These are phyloP conservation scores for Coemansia sp. DNA, from an alignment of 192 early-diverging fungal genomes.

Conservation along the genomic window DNA sequence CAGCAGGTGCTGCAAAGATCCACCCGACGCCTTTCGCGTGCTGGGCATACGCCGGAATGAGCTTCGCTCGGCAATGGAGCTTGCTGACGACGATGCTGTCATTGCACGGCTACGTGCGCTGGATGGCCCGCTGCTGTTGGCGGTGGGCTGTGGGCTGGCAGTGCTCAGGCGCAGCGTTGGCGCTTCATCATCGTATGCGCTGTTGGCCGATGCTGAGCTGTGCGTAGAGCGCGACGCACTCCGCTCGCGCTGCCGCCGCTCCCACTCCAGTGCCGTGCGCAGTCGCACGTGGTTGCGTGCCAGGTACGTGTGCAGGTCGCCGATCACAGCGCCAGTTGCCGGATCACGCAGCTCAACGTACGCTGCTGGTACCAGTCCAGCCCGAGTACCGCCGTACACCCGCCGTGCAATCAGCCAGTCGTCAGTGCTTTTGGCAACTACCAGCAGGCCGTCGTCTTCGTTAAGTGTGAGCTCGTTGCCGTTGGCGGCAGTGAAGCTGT, in stretches of 20 bases:
- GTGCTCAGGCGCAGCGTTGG: slow-evolving; percentile 32
- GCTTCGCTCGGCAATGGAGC: slow-evolving; percentile 52
- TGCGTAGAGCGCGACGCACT: slow-evolving; percentile 26
- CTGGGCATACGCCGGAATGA: slow-evolving; percentile 44
- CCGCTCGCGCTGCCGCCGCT: slow-evolving; percentile 56
- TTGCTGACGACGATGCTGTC: slow-evolving; percentile 48
- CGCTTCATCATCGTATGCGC: slow-evolving; percentile 33
- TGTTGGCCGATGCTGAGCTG: slow-evolving; percentile 35
- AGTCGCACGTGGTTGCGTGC: slow-evolving; percentile 38
- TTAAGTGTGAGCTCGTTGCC: slow-evolving; percentile 69
- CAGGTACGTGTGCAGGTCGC: slow-evolving; percentile 62
- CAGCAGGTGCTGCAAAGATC: slow-evolving; percentile 42
- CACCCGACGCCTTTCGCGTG: slow-evolving; percentile 47
- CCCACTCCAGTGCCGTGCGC: slow-evolving; percentile 57
- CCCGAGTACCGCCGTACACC: slow-evolving; percentile 58
- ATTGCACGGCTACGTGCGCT: slow-evolving; percentile 35
- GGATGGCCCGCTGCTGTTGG: slow-evolving; percentile 7
- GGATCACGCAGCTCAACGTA: slow-evolving; percentile 75
- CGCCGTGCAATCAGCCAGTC: slow-evolving; percentile 81
- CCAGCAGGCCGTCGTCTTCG: slow-evolving; percentile 68
- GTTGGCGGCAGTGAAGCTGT: slow-evolving; percentile 70
- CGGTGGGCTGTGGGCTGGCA: slow-evolving; percentile 10
- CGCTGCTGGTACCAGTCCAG: slow-evolving; percentile 72
- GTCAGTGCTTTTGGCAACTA: slow-evolving; percentile 74
- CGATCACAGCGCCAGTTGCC: slow-evolving; percentile 61